Percentiles rank a stretch among this genome's conserved stretches.
Conservation (phyloP, 495 filamentous ascomycete species). For the Neurospora sp. region DNA sequence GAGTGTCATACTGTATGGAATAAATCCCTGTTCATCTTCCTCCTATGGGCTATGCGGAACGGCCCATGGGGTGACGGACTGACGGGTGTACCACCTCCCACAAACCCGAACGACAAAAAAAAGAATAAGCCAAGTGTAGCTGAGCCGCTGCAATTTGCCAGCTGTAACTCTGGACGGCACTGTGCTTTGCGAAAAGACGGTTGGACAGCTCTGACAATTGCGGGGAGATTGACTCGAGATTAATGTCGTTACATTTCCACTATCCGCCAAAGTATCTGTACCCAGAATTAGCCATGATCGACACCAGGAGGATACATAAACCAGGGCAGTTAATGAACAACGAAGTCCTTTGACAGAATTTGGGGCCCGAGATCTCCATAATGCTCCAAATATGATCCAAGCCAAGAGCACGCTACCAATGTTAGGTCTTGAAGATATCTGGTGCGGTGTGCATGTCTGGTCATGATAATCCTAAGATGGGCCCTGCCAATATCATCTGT, state of each 20-base stretch:
- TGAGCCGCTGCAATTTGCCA: not conserved
- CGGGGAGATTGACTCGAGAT: not conserved
- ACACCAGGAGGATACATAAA: not conserved
- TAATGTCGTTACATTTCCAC: not conserved
- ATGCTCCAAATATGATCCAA: not conserved
- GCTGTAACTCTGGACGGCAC: not conserved
- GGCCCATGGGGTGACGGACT: not conserved
- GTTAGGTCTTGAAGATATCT: not conserved
- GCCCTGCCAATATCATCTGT: not conserved
- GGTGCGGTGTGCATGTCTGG: not conserved
- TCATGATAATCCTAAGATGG: not conserved
- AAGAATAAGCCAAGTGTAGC: not conserved
- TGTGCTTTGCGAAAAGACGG: not conserved
- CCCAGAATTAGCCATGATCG: not conserved
- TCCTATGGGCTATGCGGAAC: not conserved
- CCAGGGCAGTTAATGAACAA: not conserved
- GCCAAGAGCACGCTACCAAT: not conserved
- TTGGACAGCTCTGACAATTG: not conserved
- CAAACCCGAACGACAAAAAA: not conserved
- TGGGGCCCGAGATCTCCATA: not conserved
- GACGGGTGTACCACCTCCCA: not conserved
- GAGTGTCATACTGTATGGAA: not conserved
- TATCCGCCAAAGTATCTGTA: not conserved
- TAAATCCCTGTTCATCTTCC: not conserved
- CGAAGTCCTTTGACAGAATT: not conserved